phyloP scores from a whole-genome alignment of 1,284 basidiomycete species.

The Sphaerobolus stellatus region DNA sequence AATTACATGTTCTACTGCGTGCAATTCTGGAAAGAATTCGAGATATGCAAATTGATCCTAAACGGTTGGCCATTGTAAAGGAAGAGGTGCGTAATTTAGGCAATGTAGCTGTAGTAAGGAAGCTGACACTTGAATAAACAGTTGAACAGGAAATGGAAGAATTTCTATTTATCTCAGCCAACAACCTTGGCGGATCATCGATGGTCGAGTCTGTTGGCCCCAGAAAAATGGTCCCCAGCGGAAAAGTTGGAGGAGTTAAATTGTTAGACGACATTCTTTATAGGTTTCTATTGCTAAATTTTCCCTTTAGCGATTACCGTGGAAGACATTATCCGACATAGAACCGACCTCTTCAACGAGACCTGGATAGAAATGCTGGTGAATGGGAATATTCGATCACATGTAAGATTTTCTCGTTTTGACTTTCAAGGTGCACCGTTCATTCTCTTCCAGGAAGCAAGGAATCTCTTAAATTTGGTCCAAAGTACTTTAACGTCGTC shows the following conservation, averaged over 20 bases:
- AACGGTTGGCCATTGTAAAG: conserved; percentile 80
- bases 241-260: conserved; percentile 85
- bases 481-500: conserved; percentile 67
- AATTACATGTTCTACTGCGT: conserved; percentile 74
- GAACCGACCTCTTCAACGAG: conserved; percentile 61
- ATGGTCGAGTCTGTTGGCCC: conserved; percentile 66
- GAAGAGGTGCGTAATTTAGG: conserved; percentile 64
- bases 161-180: conserved; percentile 86
- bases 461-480: conserved; percentile 67
- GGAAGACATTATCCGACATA: conserved; percentile 74
- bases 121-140: conserved; percentile 37
- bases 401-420: conserved; percentile 48
- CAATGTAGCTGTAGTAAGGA: no score
- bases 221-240: conserved; percentile 75
- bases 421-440: conserved; percentile 6
- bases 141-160: conserved; percentile 76
- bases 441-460: conserved; percentile 63
- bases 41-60: conserved; percentile 64
- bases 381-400: conserved; percentile 82
- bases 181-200: conserved; percentile 84
- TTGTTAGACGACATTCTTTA: conserved; percentile 58
- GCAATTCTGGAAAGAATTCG: conserved; percentile 76
- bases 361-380: conserved; percentile 78
- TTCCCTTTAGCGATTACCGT: conserved; percentile 56
- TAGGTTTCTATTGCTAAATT: conserved; percentile 9